Conservation (phyloP, 768 basidiomycete genomes). For the Termitomyces titanicus region DNA sequence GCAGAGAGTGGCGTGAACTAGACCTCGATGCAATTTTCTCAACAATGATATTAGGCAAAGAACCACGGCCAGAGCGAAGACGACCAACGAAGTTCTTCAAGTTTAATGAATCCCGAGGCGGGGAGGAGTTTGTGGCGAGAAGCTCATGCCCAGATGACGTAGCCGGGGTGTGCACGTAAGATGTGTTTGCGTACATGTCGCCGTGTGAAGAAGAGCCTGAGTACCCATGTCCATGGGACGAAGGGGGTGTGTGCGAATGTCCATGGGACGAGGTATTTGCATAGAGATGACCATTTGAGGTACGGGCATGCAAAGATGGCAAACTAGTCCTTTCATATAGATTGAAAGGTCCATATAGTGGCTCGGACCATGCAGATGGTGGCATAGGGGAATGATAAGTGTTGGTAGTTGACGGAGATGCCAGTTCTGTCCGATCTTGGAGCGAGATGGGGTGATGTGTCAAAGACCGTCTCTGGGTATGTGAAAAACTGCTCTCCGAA, state of each 20-base stretch:
- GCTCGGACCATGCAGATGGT: constrained; percentile 2
- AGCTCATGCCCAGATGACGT: constrained; percentile 6
- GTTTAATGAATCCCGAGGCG: neutral
- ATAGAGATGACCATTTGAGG: neutral
- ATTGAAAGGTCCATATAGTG: neutral
- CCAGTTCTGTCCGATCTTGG: constrained; percentile 6
- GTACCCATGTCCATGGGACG: neutral
- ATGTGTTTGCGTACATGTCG: neutral
- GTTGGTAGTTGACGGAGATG: neutral
- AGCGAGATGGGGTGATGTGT: constrained; percentile 19
- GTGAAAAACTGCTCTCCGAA: constrained; percentile 19
- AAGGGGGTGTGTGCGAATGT: neutral
- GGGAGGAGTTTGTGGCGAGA: neutral
- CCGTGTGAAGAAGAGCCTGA: constrained; percentile 4
- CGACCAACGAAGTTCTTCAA: constrained; percentile 4
- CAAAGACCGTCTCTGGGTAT: constrained; percentile 14
- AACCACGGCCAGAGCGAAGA: neutral
- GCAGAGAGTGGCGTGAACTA: constrained; percentile 1
- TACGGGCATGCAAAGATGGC: constrained; percentile 1
- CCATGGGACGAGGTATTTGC: constrained; percentile 6
- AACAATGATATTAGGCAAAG: constrained; percentile 7
- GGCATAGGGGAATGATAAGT: neutral
- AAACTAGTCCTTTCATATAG: constrained; percentile 1
- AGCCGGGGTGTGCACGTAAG: constrained; percentile 1
- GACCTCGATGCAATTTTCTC: constrained; percentile 1